phyloP scores from a whole-genome alignment of 306 rosid species.

The Rubus idaeus region DNA sequence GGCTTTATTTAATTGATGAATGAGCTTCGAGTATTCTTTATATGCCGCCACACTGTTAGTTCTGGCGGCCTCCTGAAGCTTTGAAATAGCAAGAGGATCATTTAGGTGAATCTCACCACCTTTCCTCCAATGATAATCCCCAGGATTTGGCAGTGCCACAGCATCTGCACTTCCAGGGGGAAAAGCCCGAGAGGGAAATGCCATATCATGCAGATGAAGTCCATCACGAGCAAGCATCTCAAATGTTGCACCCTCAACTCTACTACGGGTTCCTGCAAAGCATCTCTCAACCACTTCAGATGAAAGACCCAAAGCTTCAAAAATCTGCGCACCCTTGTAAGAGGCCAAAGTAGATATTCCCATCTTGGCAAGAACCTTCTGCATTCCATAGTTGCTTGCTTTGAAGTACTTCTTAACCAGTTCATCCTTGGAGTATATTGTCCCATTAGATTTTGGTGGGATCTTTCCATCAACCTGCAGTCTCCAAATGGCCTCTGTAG shows the following conservation, averaged over 20 bases:
- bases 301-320: conserved; percentile 97
- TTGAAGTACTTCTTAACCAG: conserved; percentile 80
- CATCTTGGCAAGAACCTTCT: conserved; percentile 99
- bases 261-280: conserved; percentile 96
- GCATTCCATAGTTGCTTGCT: conserved; percentile 95
- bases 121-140: conserved; percentile 98
- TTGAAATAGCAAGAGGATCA: conserved; percentile 92
- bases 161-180: conserved; percentile 96
- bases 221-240: conserved; percentile 85
- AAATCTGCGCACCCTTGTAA: conserved; percentile 98
- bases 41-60: conserved; percentile 85
- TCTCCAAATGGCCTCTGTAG: conserved; percentile 88
- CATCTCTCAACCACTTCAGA: conserved; percentile 89
- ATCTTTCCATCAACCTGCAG: conserved; percentile 95
- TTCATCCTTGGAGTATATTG: conserved; percentile 66
- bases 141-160: conserved; percentile 92
- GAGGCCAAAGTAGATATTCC: conserved; percentile 99
- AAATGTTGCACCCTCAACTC: conserved; percentile 98
- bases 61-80: conserved; percentile 97
- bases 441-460: conserved; percentile 74
- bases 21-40: conserved; percentile 80
- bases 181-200: conserved; percentile 75
- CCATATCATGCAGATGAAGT: conserved; percentile 76
- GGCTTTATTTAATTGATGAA: conserved; percentile 83
- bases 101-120: conserved; percentile 97